Evolutionary conservation across 2,329 filamentous ascomycete genomes (phyloP), one percentile per base, ranked within the genome.

Genomic region (Colletotrichum noveboracense): DNA sequence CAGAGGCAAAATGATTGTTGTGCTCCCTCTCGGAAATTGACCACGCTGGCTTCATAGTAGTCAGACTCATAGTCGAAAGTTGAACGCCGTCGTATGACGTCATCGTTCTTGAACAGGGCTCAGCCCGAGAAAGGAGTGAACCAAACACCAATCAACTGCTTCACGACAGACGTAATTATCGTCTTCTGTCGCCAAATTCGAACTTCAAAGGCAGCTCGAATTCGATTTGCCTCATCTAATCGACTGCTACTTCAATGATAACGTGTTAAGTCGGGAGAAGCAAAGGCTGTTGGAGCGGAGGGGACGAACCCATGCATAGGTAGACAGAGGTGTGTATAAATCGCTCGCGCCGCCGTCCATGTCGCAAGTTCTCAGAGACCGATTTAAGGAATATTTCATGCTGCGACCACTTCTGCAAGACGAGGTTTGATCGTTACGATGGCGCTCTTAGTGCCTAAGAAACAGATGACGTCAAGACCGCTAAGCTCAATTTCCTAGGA

Each of bases 381-480:
- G 10, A 21, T n/a, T 52, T 18, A 0, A 21, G 18, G n/a, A 52
- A 21, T 7, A 5, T 12, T 4, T 21, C 0, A 21, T 21, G 2
- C 1, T 52, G 12, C 6, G n/a, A 3, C 5, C 2, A 21, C 6
- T 21, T 21, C n/a, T 13, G 6, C 26, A 32, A n/a, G 12, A 6
- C n/a, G 26, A 12, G 56, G 7, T 30, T 26, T 30, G 10, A n/a
- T 32, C 1, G 13, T n/a, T 30, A 9, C 6, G 18, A 18, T 60
- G 56, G 26, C 26, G 18, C n/a, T 32, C 9, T 18, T 18, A n/a
- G n/a, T 60, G 56, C 16, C 24, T 5, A 13, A 36, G 8, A 43
- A n/a, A 60, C 32, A 69, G 28, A 70, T 70, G 67, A 70, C 67
- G 67, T 70, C 67, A 70, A 70, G 67, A 70, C 67, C 32, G 10